Percentiles rank a stretch among this genome's conserved stretches.
Evolutionary conservation across 352 stramenopile species (phyloP).

Genomic region (Globisporangium megalacanthum): DNA sequence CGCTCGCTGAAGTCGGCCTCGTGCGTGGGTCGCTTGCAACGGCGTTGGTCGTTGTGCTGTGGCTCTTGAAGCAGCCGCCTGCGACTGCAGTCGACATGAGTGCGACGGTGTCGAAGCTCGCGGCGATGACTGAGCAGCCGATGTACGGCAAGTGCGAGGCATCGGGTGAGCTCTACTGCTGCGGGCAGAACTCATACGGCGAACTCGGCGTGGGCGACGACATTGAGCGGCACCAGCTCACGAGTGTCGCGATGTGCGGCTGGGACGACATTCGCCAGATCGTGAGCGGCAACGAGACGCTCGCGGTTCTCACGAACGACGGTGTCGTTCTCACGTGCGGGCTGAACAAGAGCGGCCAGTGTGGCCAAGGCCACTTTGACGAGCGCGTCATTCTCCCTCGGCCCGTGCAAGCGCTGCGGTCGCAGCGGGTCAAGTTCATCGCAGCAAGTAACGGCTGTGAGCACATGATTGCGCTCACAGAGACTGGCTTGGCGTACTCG

Average conservation of each 20-base stretch:
- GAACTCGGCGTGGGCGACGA: constrained; percentile 84
- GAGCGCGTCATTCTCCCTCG: constrained; percentile 81
- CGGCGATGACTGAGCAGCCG: constrained; percentile 74
- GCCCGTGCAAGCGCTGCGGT: constrained; percentile 70
- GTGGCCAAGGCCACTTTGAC: constrained; percentile 83
- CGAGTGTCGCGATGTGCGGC: constrained; percentile 66
- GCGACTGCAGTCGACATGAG: constrained; percentile 45
- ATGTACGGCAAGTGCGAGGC: constrained; percentile 85
- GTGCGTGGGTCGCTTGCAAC: constrained; percentile 67
- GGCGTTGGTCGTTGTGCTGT: constrained; percentile 59
- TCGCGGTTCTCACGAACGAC: constrained; percentile 78
- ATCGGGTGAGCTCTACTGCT: constrained; percentile 82
- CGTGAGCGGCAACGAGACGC: constrained; percentile 77
- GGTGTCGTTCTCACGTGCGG: constrained; percentile 78
- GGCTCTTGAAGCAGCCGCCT: constrained; percentile 59
- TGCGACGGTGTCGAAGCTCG: constrained; percentile 55
- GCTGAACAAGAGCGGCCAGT: constrained; percentile 87
- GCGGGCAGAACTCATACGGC: constrained; percentile 86
- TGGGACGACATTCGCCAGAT: constrained; percentile 85
- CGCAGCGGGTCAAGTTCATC: constrained; percentile 73
- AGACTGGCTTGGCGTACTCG: constrained; percentile 74
- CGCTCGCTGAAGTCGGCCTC: constrained; percentile 69
- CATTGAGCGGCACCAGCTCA: constrained; percentile 75
- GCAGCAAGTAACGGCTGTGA: constrained; percentile 87
- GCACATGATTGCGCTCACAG: constrained; percentile 82